A percentile compares a stretch with the other conserved stretches of the same genome.
These are phyloP conservation scores for Austropuccinia psidii DNA, from an alignment of 1,284 basidiomycete species.

Conservation along the genomic window DNA sequence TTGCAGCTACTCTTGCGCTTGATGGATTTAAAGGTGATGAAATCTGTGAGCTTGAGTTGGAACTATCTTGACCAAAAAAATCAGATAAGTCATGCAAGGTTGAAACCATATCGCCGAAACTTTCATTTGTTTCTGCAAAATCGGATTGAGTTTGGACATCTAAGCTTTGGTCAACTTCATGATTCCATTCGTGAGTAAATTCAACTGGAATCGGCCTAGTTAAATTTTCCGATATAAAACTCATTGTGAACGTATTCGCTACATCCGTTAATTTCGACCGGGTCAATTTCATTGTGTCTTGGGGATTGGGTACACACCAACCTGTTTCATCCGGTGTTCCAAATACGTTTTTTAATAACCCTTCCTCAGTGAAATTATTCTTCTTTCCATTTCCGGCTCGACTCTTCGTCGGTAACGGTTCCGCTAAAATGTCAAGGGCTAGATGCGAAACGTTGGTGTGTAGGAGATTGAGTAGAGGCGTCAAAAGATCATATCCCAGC, in stretches of 20 bases:
- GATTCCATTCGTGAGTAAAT: constrained; percentile 35
- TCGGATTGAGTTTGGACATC: constrained; percentile 46
- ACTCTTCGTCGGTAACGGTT: constrained; percentile 23
- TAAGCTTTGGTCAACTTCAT: not conserved
- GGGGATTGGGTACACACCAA: constrained; percentile 69
- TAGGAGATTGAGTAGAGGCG: constrained; percentile 24
- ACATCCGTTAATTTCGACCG: constrained; percentile 70
- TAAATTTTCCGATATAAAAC: constrained; percentile 52
- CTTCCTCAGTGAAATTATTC: not conserved
- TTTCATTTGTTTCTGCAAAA: constrained; percentile 53
- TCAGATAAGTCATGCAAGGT: constrained; percentile 75
- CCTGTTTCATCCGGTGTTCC: constrained; percentile 71
- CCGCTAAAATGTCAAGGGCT: constrained; percentile 28
- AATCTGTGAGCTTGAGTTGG: not conserved
- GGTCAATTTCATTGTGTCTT: constrained; percentile 58
- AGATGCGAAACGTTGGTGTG: constrained; percentile 17
- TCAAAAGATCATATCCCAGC: constrained; percentile 27
- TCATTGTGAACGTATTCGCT: constrained; percentile 66
- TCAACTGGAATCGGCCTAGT: constrained; percentile 49
- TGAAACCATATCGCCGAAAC: constrained; percentile 75
- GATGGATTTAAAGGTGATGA: constrained; percentile 33
- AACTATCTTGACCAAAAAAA: constrained; percentile 57
- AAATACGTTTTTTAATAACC: constrained; percentile 56
- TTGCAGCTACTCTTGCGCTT: constrained; percentile 31
- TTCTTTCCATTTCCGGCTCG: not conserved